These are phyloP conservation scores for Caryopteris hybrid DNA, from an alignment of 305 asterid genomes.

Conservation along the genomic window DNA sequence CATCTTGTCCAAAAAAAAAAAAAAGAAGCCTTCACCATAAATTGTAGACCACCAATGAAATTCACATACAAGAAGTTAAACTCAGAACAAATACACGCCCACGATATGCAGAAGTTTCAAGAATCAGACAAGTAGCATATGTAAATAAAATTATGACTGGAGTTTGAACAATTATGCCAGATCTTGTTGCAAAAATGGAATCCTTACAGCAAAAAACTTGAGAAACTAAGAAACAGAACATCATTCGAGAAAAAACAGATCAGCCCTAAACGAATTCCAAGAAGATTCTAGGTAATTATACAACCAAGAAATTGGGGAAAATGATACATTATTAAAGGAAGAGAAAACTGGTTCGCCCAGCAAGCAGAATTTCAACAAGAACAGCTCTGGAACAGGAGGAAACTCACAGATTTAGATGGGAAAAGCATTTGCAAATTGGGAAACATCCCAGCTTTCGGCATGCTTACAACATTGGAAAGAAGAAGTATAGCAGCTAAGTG, in stretches of 20 bases:
- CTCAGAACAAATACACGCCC: background rate
- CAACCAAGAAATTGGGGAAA: conserved; percentile 8
- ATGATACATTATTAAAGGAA: background rate
- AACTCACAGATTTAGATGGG: conserved; percentile 37
- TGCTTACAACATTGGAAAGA: conserved; percentile 20
- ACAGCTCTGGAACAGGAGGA: too few relatives aligned
- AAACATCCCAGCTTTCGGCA: conserved; percentile 32
- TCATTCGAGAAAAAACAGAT: conserved; percentile 22
- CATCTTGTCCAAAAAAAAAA: conserved; percentile 1
- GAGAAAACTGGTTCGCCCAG: background rate
- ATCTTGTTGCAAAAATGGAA: conserved; percentile 36
- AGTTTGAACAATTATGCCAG: conserved; percentile 25
- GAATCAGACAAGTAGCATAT: background rate
- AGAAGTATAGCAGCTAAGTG: background rate
- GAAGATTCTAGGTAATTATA: background rate
- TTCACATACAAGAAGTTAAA: background rate
- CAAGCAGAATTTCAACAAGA: conserved; percentile 21
- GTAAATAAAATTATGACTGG: conserved; percentile 3
- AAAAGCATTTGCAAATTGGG: conserved; percentile 24
- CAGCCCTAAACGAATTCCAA: conserved; percentile 23
- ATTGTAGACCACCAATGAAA: background rate
- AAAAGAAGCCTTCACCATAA: conserved; percentile 2
- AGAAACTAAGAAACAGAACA: conserved; percentile 9
- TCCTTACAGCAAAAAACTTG: background rate
- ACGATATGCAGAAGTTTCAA: background rate